Conservation (phyloP, 31 red algal genomes). For the Endocladia muricata region DNA sequence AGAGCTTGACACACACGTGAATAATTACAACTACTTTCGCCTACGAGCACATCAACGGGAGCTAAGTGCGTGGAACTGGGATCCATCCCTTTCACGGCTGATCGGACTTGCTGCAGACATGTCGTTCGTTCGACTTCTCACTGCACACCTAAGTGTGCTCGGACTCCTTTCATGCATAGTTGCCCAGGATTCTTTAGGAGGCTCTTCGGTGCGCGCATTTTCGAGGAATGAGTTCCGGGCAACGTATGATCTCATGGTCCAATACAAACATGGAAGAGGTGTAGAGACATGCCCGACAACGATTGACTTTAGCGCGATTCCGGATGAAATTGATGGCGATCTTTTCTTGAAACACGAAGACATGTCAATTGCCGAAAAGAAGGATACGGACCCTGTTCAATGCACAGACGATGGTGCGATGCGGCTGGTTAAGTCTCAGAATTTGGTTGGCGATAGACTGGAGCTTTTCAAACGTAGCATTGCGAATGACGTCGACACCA, state of each 20-base stretch:
- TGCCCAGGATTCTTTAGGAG: too few species aligned
- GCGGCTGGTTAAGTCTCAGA: constrained; percentile 10
- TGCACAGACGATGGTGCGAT: constrained; percentile 25
- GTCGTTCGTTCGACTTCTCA: too few species aligned
- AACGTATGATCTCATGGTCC: constrained; percentile 40
- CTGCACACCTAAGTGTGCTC: too few species aligned
- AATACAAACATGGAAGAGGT: constrained; percentile 31
- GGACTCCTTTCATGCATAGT: too few species aligned
- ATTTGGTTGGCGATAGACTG: constrained; percentile 3
- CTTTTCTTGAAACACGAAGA: constrained; percentile 24
- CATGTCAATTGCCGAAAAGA: constrained; percentile 29
- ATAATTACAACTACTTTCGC: too few species aligned
- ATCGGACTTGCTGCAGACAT: too few species aligned
- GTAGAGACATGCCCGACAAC: constrained; percentile 20
- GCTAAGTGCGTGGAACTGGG: too few species aligned
- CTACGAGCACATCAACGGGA: too few species aligned
- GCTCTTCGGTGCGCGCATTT: constrained; percentile 37
- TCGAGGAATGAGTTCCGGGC: constrained; percentile 28
- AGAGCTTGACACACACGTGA: too few species aligned
- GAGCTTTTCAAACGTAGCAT: background rate
- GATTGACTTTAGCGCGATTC: constrained; percentile 23
- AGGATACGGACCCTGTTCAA: background rate
- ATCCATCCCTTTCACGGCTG: too few species aligned
- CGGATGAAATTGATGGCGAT: background rate
- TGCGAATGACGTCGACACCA: constrained; percentile 23